Evolutionary conservation across 2,329 filamentous ascomycete genomes (phyloP).

Genomic region (Ilyonectria sp.): DNA sequence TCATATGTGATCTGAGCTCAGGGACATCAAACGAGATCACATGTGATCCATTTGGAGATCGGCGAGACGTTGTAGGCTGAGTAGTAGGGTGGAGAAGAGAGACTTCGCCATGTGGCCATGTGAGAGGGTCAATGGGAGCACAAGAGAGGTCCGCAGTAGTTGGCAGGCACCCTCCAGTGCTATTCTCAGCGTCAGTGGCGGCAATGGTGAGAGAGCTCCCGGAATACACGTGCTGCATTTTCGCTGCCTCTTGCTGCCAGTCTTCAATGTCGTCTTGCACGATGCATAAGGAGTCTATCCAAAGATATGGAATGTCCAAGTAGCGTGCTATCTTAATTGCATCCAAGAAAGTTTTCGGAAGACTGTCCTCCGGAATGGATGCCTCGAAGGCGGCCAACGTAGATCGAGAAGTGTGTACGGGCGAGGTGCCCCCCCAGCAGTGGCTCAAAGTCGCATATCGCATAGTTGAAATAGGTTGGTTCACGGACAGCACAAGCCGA

Average conservation of each 20-base stretch:
- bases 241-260: slow-evolving; percentile 14
- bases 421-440: neutral
- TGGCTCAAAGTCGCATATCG: slow-evolving; percentile 9
- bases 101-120: neutral
- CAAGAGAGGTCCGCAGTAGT: neutral
- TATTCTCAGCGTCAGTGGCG: slow-evolving; percentile 23
- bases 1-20: neutral
- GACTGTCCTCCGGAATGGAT: neutral
- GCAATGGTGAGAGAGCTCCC: slow-evolving; percentile 26
- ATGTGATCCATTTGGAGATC: neutral
- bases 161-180: slow-evolving; percentile 16
- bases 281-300: slow-evolving; percentile 24
- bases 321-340: neutral
- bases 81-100: neutral
- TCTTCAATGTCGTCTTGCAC: slow-evolving; percentile 14
- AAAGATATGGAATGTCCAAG: slow-evolving; percentile 15
- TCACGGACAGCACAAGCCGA: neutral
- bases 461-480: neutral
- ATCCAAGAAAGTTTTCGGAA: neutral
- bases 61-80: neutral
- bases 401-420: neutral
- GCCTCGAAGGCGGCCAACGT: neutral
- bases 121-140: neutral
- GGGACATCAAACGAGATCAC: neutral
- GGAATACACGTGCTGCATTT: slow-evolving; percentile 21